Evolutionary conservation across 805 yeast genomes (phyloP).

Genomic region (Metschnikowia bowlesiae): DNA sequence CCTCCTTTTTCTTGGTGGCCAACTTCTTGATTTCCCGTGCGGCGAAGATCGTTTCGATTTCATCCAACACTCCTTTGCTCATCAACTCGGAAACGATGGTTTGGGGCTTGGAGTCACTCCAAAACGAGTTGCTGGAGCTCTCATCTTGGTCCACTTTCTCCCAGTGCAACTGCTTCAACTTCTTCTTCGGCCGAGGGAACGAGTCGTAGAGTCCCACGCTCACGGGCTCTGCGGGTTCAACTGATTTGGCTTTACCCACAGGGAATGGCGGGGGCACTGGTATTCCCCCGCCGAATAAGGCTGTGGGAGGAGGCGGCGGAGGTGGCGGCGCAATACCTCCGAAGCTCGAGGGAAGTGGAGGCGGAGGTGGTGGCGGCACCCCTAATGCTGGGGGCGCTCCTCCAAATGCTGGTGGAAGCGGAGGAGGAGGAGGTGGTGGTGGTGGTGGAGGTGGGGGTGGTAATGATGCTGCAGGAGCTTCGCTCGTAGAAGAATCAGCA

Average conservation of each 20-base stretch:
- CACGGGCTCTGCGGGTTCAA: slow-evolving; percentile 16
- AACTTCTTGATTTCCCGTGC: slow-evolving; percentile 48
- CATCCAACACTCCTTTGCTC: slow-evolving; percentile 59
- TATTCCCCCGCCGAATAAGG: slow-evolving; percentile 17
- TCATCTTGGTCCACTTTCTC: slow-evolving; percentile 54
- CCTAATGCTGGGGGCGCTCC: slow-evolving; percentile 16
- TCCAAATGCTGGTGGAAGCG: slow-evolving; percentile 16
- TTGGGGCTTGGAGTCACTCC: slow-evolving; percentile 49
- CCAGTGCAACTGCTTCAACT: slow-evolving; percentile 79
- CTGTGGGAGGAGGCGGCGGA: slow-evolving; percentile 21
- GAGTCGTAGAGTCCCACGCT: slow-evolving; percentile 33
- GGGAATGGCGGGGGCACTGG: slow-evolving; percentile 28
- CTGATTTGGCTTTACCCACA: slow-evolving; percentile 7
- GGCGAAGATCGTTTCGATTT: slow-evolving; percentile 56
- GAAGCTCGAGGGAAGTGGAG: slow-evolving; percentile 19
- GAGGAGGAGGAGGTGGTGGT: slow-evolving; percentile 31
- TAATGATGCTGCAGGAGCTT: slow-evolving; percentile 19
- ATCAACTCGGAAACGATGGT: slow-evolving; percentile 46
- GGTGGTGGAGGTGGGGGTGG: slow-evolving; percentile 21
- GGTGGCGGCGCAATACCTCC: slow-evolving; percentile 22
- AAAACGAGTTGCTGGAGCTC: slow-evolving; percentile 52
- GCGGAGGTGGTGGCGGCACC: slow-evolving; percentile 19
- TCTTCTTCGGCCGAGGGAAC: slow-evolving; percentile 54
- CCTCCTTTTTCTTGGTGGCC: slow-evolving; percentile 40
- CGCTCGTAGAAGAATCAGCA: too few species aligned